phyloP scores from a whole-genome alignment of 306 rosid species.

The Argentina anserina region DNA sequence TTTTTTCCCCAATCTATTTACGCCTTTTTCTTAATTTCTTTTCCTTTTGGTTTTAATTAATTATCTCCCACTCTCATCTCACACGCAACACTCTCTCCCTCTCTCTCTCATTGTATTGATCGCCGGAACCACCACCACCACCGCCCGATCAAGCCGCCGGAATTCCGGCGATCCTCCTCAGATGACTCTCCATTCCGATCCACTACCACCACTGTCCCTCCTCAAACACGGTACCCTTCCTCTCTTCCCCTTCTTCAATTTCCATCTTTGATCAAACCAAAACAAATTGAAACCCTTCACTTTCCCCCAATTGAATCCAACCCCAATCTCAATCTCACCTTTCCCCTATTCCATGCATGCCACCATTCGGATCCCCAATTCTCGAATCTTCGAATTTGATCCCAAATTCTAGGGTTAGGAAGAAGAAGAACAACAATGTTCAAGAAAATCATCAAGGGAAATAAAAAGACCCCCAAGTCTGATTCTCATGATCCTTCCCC shows the following conservation, averaged over 20 bases:
- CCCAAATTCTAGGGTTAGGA: slow-evolving; percentile 26
- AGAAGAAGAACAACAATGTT: slow-evolving; percentile 57
- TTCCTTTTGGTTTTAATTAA: slow-evolving; percentile 26
- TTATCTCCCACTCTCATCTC: slow-evolving; percentile 26
- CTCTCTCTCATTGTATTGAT: slow-evolving; percentile 33
- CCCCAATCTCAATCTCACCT: neutral
- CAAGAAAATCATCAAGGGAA: slow-evolving; percentile 80
- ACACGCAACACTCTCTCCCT: slow-evolving; percentile 21
- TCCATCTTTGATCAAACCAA: neutral
- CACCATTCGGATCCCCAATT: slow-evolving; percentile 10
- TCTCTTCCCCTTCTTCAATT: slow-evolving; percentile 10
- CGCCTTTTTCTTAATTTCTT: neutral
- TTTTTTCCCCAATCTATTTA: neutral
- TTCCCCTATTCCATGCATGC: slow-evolving; percentile 19
- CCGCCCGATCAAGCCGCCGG: slow-evolving; percentile 43
- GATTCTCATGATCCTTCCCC: slow-evolving; percentile 54
- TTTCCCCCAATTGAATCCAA: neutral
- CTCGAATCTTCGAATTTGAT: slow-evolving; percentile 24
- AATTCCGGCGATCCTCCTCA: slow-evolving; percentile 46
- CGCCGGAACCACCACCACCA: slow-evolving; percentile 47
- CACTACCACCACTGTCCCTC: slow-evolving; percentile 14
- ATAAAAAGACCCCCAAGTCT: slow-evolving; percentile 81
- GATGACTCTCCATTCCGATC: slow-evolving; percentile 45
- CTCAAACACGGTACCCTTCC: slow-evolving; percentile 21
- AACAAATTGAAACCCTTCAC: neutral